A percentile compares a stretch with the other conserved stretches of the same genome.
Conservation (phyloP, 2,329 filamentous ascomycete species). For the Ceratocystis variospora region DNA sequence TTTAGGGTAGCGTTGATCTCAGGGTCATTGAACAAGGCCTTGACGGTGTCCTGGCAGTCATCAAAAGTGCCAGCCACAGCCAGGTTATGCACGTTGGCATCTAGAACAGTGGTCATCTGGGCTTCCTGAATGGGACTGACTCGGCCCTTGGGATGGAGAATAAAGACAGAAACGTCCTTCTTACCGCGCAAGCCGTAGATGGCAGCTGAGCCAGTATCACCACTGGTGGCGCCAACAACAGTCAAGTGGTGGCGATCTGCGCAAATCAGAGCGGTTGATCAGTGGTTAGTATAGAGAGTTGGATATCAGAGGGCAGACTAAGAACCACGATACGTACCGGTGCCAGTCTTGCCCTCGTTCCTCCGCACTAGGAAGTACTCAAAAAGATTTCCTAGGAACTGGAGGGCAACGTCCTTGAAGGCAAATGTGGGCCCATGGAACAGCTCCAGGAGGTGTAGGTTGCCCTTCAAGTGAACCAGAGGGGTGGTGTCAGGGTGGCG, state of each 20-base stretch:
- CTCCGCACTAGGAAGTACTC: conserved; percentile 70
- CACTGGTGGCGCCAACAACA: conserved; percentile 74
- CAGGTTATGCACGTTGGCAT: conserved; percentile 85
- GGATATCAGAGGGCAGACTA: neutral
- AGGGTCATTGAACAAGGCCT: conserved; percentile 76
- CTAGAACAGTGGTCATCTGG: conserved; percentile 90
- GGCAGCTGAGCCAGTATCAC: conserved; percentile 83
- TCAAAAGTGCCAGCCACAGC: conserved; percentile 86
- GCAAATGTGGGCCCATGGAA: conserved; percentile 94
- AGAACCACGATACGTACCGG: conserved; percentile 27
- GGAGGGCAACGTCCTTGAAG: conserved; percentile 79
- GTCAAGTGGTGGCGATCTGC: conserved; percentile 65
- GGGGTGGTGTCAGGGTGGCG: conserved; percentile 66
- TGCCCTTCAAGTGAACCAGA: conserved; percentile 59
- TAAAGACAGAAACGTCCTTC: conserved; percentile 94
- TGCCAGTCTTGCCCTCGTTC: conserved; percentile 54
- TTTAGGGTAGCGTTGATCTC: conserved; percentile 71
- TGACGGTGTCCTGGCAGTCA: conserved; percentile 94
- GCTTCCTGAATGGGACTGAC: conserved; percentile 87
- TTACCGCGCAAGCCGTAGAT: conserved; percentile 92
- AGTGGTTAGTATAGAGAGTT: conserved; percentile 18
- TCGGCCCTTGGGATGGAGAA: conserved; percentile 81
- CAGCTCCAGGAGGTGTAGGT: conserved; percentile 77
- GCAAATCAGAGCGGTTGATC: conserved; percentile 16
- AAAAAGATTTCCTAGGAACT: conserved; percentile 92